A percentile compares a stretch with the other conserved stretches of the same genome.
Evolutionary conservation across 2,329 filamentous ascomycete species (phyloP).

Genomic region (Teratosphaeria epicoccoides): DNA sequence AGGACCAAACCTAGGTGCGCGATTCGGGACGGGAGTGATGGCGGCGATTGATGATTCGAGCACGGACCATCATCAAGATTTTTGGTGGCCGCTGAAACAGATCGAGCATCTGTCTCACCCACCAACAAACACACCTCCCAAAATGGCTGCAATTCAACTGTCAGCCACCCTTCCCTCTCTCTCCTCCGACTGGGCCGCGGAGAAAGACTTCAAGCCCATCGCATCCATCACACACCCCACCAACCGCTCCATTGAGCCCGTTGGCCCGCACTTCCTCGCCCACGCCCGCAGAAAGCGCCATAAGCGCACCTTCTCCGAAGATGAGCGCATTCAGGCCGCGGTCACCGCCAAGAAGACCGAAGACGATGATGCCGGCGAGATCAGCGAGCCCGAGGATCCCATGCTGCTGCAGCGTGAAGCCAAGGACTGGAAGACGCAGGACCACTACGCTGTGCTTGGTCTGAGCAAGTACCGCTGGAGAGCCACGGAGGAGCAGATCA

Average conservation of each 20-base stretch:
- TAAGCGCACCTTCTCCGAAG: conserved; percentile 96
- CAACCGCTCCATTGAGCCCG: conserved; percentile 84
- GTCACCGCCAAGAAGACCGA: conserved; percentile 93
- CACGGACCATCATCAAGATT: conserved; percentile 1
- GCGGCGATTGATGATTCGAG: not conserved
- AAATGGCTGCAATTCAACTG: conserved; percentile 44
- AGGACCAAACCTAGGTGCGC: no score
- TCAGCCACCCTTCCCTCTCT: conserved; percentile 62
- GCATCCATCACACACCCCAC: conserved; percentile 65
- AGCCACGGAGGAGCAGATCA: conserved; percentile 96
- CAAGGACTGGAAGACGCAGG: conserved; percentile 99
- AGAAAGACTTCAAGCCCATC: conserved; percentile 85
- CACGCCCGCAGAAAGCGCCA: conserved; percentile 82
- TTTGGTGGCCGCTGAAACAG: not conserved
- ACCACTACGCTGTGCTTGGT: conserved; percentile 95
- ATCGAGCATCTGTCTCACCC: not conserved
- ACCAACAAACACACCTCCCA: not conserved
- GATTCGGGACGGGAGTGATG: not conserved
- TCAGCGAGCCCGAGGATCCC: conserved; percentile 87
- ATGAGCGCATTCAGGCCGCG: conserved; percentile 93
- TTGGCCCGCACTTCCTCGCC: conserved; percentile 94
- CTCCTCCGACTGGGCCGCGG: conserved; percentile 68
- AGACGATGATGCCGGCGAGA: conserved; percentile 78
- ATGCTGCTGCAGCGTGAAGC: conserved; percentile 86
- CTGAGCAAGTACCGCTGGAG: conserved; percentile 83